Evolutionary conservation across 352 stramenopile genomes (phyloP), one percentile per base, ranked within the genome.

Genomic region (Globisporangium ultimum): DNA sequence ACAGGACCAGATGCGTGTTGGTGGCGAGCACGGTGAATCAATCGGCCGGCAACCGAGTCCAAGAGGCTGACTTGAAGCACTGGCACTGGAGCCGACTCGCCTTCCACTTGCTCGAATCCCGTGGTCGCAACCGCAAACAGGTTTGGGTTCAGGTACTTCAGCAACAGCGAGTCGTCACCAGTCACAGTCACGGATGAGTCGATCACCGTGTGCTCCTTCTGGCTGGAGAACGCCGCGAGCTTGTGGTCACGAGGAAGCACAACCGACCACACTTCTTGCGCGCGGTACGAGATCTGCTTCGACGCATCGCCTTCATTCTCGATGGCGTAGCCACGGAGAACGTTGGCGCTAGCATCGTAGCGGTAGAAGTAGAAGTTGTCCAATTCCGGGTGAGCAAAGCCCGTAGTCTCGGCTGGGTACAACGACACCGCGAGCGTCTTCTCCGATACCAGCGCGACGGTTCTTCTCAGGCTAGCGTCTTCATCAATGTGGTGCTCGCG

Each of bases 91-190:
- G 80, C 64, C 11, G 45, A 24, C 48, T 71, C 83, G 22, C 61
- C 62, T 34, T 67, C 67, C 8, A 73, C 59, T 32, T 53, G 38
- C 54, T 93, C 83, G 3, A 63, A 74, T 8, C 76, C 62, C 46
- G 97, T 68, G 9, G 94, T 98, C 14, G 95, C 83, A 45, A 99
- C 62, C 1, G 93, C 90, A 45, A 96, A 89, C 51, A 99, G 74
- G 67, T 99, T 95, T 38, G 97, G 95, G 74, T 99, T 99, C 42
- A 99, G 65, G 72, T 99, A 99, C 74, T 98, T 99, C 52, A 99
- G 75, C 32, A 99, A 68, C 22, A 99, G 70, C 41, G 95, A 97
- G 69, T 98, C 95, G 68, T 99, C 97, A 51, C 97, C 97, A 3
- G 82, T 90, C 43, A 95, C 87, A 3, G 82, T 93, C 48, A 95